These are phyloP conservation scores for Scutellaria baicalensis DNA, from an alignment of 257 asterid genomes.

Conservation along the genomic window DNA sequence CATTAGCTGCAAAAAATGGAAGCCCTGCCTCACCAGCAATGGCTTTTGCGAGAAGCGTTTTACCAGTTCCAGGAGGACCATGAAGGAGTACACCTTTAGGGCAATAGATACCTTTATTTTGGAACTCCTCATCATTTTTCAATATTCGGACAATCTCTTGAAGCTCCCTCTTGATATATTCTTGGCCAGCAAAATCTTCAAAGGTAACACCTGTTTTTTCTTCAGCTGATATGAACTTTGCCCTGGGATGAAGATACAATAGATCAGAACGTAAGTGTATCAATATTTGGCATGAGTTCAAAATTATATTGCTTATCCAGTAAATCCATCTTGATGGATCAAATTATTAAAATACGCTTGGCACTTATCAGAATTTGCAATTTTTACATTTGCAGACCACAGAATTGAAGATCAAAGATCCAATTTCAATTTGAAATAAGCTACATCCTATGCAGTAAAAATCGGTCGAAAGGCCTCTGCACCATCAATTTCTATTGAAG, in stretches of 20 bases:
- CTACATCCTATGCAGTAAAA: not conserved
- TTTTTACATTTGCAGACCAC: not conserved
- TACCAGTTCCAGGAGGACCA: conserved; percentile 99
- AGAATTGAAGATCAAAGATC: not conserved
- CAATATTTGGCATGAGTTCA: not conserved
- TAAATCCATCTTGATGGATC: not conserved
- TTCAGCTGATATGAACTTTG: conserved; percentile 96
- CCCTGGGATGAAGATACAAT: conserved; percentile 47
- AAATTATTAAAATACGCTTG: not conserved
- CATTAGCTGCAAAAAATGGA: conserved; percentile 96
- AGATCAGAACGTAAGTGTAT: conserved; percentile 12
- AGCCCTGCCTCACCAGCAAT: conserved; percentile 99
- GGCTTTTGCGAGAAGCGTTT: conserved; percentile 98
- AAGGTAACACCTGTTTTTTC: conserved; percentile 94
- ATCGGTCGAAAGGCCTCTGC: not conserved
- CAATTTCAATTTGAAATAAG: not conserved
- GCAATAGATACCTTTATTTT: conserved; percentile 91
- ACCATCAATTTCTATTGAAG: not conserved
- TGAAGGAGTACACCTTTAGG: conserved; percentile 99
- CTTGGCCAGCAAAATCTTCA: conserved; percentile 99
- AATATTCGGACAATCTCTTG: conserved; percentile 90
- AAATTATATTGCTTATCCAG: conserved; percentile 9
- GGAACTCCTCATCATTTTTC: conserved; percentile 89
- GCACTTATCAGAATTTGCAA: not conserved
- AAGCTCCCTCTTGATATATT: conserved; percentile 92